phyloP scores from a whole-genome alignment of 257 asterid genomes.

The Solanum lignicaule region DNA sequence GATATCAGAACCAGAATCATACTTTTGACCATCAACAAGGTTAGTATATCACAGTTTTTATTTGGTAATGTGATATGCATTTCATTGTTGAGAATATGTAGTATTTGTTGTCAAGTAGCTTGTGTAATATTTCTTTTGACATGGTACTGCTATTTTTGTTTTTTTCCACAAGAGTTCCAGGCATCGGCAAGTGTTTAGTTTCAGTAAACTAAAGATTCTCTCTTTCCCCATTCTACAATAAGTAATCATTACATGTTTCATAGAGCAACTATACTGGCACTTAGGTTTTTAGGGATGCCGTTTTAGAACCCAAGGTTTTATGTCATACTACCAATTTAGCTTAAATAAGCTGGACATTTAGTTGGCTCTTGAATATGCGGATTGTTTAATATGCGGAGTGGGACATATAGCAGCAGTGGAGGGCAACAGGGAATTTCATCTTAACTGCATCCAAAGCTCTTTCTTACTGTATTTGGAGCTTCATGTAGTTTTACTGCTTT shows the following conservation, averaged over 20 bases:
- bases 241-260: neutral
- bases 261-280: neutral
- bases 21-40: constrained; percentile 46
- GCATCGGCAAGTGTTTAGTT: neutral
- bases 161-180: neutral
- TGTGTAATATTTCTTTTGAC: neutral
- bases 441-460: neutral
- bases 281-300: neutral
- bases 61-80: neutral
- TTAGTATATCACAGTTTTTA: constrained; percentile 4
- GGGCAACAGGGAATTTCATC: neutral
- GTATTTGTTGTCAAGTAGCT: neutral
- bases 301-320: neutral
- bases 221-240: neutral
- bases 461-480: neutral
- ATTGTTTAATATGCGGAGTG: neutral
- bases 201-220: neutral
- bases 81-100: neutral
- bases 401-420: neutral
- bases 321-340: neutral
- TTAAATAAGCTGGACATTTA: neutral
- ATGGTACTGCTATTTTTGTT: neutral
- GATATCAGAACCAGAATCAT: constrained; percentile 31
- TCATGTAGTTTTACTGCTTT: neutral
- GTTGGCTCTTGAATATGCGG: neutral